Conservation (phyloP, 2,329 filamentous ascomycete species). For the Alternaria solani region DNA sequence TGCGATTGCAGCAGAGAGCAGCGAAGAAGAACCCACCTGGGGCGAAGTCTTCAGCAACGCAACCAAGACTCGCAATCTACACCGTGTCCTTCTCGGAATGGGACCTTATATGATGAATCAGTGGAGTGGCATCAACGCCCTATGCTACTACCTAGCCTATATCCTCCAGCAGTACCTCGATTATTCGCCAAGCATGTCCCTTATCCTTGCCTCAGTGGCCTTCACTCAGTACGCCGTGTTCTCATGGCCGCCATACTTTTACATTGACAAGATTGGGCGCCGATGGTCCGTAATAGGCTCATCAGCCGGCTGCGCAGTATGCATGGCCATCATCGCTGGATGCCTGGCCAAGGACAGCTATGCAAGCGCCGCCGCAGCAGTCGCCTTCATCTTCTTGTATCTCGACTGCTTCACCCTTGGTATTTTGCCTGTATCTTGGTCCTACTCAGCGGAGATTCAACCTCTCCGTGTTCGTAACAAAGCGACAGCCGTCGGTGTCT, state of each 20-base stretch:
- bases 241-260: conserved; percentile 51
- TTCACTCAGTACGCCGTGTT: conserved; percentile 56
- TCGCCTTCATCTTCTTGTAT: conserved; percentile 50
- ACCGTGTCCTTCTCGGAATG: conserved; percentile 50
- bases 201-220: conserved; percentile 51
- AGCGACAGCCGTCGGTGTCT: conserved; percentile 59
- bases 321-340: conserved; percentile 48
- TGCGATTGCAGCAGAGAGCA: conserved; percentile 40
- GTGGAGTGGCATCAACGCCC: conserved; percentile 35
- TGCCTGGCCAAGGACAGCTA: conserved; percentile 36
- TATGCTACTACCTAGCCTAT: conserved; percentile 51
- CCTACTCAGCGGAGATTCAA: conserved; percentile 60
- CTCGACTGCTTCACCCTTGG: conserved; percentile 33
- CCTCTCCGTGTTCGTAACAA: conserved; percentile 59
- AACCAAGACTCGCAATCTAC: conserved; percentile 47
- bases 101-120: conserved; percentile 55
- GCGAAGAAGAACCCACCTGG: conserved; percentile 46
- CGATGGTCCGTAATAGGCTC: conserved; percentile 40
- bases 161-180: conserved; percentile 51
- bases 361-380: conserved; percentile 44
- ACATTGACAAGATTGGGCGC: conserved; percentile 58
- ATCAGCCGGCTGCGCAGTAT: conserved; percentile 42
- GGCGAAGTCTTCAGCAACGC: conserved; percentile 48
- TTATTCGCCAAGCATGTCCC: conserved; percentile 36
- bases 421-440: conserved; percentile 55